phyloP scores from a whole-genome alignment of 73 alveolate species.

The Stentor coeruleus region DNA sequence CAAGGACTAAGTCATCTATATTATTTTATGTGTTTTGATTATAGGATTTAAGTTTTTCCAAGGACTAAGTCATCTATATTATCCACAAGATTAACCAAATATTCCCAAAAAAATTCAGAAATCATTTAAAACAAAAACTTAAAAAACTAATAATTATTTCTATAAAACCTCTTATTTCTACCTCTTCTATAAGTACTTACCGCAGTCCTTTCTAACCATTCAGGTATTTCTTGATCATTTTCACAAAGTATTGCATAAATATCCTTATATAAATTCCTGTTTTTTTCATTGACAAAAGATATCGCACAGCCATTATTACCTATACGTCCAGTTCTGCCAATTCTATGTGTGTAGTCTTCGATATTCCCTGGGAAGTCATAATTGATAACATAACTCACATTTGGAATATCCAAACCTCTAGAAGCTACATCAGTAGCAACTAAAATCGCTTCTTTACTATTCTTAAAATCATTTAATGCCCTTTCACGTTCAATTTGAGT shows the following conservation, averaged over 20 bases:
- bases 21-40: too few species aligned
- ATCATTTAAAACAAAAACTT: too few species aligned
- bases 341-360: conserved; percentile 95
- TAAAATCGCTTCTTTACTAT: conserved; percentile 87
- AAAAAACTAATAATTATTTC: not conserved
- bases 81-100: too few species aligned
- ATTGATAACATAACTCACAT: conserved; percentile 93
- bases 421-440: conserved; percentile 99
- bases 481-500: conserved; percentile 63
- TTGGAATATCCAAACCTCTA: conserved; percentile 99
- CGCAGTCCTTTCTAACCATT: conserved; percentile 21
- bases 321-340: conserved; percentile 98
- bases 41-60: too few species aligned
- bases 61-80: too few species aligned
- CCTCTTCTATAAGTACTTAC: conserved; percentile 22
- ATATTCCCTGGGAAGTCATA: conserved; percentile 97
- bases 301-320: conserved; percentile 94
- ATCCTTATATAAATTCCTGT: conserved; percentile 56
- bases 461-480: conserved; percentile 74
- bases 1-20: too few species aligned
- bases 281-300: conserved; percentile 78
- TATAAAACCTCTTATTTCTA: conserved; percentile 2
- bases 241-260: conserved; percentile 13
- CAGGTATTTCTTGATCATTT: conserved; percentile 20
- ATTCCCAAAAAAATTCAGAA: too few species aligned